phyloP scores from a whole-genome alignment of 768 basidiomycete species.

The Serpula lacrymans region DNA sequence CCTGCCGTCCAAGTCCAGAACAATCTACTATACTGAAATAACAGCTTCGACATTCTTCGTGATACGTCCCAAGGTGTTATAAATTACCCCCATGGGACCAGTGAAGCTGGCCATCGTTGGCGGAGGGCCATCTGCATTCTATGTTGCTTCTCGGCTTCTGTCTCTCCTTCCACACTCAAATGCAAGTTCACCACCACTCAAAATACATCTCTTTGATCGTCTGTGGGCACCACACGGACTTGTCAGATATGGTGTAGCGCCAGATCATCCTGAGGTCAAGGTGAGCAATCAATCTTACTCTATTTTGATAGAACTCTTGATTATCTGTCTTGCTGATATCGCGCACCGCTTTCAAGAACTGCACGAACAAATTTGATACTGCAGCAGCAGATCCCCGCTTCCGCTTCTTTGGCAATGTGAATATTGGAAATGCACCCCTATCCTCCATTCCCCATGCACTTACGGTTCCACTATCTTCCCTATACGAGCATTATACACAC shows the following conservation, averaged over 20 bases:
- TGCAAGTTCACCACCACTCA: constrained; percentile 34
- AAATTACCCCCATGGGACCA: constrained; percentile 20
- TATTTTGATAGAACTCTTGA: not conserved
- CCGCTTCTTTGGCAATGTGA: constrained; percentile 89
- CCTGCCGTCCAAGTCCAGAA: too few species aligned
- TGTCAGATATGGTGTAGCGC: constrained; percentile 94
- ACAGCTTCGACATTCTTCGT: too few species aligned
- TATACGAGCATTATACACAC: constrained; percentile 78
- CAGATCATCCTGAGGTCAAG: constrained; percentile 99
- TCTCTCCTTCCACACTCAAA: constrained; percentile 45
- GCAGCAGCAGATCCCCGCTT: constrained; percentile 78
- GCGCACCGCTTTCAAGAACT: constrained; percentile 84
- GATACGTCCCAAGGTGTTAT: too few species aligned
- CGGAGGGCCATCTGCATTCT: constrained; percentile 96
- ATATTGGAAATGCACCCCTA: constrained; percentile 39
- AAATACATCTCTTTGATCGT: constrained; percentile 86
- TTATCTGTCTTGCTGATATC: constrained; percentile 9
- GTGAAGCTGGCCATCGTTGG: constrained; percentile 88
- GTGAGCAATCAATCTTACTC: constrained; percentile 26
- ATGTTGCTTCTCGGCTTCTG: constrained; percentile 84
- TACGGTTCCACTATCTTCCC: constrained; percentile 53
- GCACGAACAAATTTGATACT: constrained; percentile 90
- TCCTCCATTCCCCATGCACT: constrained; percentile 50
- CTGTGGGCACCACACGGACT: constrained; percentile 94
- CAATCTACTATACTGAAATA: too few species aligned